These are phyloP conservation scores for Tremella fuciformis DNA, from an alignment of 768 basidiomycete genomes.

Conservation along the genomic window DNA sequence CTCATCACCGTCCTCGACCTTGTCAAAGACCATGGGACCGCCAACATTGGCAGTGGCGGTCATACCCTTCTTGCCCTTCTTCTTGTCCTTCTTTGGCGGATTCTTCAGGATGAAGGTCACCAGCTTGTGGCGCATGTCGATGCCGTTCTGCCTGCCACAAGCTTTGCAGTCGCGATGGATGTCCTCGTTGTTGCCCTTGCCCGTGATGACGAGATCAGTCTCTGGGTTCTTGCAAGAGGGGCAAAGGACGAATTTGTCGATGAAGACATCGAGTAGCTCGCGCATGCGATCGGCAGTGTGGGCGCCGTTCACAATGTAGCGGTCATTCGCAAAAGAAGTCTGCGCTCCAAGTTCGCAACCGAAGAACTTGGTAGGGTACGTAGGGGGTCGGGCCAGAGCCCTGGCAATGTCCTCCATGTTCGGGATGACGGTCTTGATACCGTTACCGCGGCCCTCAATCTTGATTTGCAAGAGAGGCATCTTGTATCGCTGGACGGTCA, in stretches of 20 bases:
- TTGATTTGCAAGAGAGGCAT: slow-evolving; percentile 95
- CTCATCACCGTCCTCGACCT: slow-evolving; percentile 53
- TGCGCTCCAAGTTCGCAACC: slow-evolving; percentile 98
- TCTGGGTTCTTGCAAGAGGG: slow-evolving; percentile 98
- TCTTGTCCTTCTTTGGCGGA: slow-evolving; percentile 79
- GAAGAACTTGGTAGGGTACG: slow-evolving; percentile 97
- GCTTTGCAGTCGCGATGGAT: slow-evolving; percentile 98
- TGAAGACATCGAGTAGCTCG: slow-evolving; percentile 93
- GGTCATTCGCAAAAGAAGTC: slow-evolving; percentile 90
- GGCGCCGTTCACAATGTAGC: slow-evolving; percentile 97
- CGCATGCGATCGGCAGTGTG: slow-evolving; percentile 87
- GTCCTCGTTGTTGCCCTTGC: slow-evolving; percentile 65
- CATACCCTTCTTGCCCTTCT: slow-evolving; percentile 56
- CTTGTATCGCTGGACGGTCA: slow-evolving; percentile 55
- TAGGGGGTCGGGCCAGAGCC: slow-evolving; percentile 87
- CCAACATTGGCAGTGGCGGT: slow-evolving; percentile 50
- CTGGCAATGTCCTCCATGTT: slow-evolving; percentile 98
- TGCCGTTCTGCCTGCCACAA: slow-evolving; percentile 82
- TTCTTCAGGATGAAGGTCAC: slow-evolving; percentile 96
- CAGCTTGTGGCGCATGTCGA: slow-evolving; percentile 97
- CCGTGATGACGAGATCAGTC: slow-evolving; percentile 85
- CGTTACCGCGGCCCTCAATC: slow-evolving; percentile 98
- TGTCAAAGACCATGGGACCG: slow-evolving; percentile 52
- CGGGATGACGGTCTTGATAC: slow-evolving; percentile 97
- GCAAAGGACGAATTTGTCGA: slow-evolving; percentile 98